phyloP scores from a whole-genome alignment of 768 basidiomycete species.

The Xerocomellus chrysenteron region DNA sequence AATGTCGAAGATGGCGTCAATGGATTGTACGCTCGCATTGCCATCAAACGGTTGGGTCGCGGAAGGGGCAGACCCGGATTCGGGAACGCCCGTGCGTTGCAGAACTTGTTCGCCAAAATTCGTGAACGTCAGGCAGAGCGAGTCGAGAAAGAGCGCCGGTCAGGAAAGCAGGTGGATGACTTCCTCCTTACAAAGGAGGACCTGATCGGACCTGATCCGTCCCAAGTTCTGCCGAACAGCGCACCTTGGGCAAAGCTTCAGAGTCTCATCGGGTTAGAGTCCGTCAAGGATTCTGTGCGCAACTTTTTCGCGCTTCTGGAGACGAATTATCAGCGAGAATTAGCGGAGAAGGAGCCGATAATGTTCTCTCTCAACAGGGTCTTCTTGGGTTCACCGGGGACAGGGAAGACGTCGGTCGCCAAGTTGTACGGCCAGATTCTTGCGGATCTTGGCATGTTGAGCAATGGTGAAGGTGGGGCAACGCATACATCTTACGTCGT shows the following conservation, averaged over 20 bases:
- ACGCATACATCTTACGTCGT: no score
- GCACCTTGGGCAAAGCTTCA: constrained; percentile 54
- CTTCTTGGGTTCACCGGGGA: constrained; percentile 69
- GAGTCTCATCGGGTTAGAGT: constrained; percentile 49
- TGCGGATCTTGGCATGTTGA: constrained; percentile 60
- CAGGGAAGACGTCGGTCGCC: constrained; percentile 72
- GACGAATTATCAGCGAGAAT: constrained; percentile 60
- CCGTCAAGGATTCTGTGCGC: constrained; percentile 58
- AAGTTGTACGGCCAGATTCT: constrained; percentile 66
- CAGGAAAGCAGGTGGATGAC: constrained; percentile 47
- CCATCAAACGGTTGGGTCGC: constrained; percentile 59
- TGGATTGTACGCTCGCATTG: constrained; percentile 58
- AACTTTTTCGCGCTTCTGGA: constrained; percentile 47
- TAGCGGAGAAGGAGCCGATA: constrained; percentile 52
- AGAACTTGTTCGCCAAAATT: constrained; percentile 49
- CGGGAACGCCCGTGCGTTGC: constrained; percentile 66
- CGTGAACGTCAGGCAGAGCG: constrained; percentile 54
- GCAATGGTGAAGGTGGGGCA: constrained; percentile 65
- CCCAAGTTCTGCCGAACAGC: constrained; percentile 44
- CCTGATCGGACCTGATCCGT: constrained; percentile 65
- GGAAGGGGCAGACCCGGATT: constrained; percentile 60
- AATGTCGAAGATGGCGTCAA: constrained; percentile 53
- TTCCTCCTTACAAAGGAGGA: constrained; percentile 54
- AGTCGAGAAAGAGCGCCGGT: constrained; percentile 40
- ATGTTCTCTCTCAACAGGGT: constrained; percentile 60